Conservation (phyloP, 2,329 filamentous ascomycete genomes). For the Ascomycota sp. region DNA sequence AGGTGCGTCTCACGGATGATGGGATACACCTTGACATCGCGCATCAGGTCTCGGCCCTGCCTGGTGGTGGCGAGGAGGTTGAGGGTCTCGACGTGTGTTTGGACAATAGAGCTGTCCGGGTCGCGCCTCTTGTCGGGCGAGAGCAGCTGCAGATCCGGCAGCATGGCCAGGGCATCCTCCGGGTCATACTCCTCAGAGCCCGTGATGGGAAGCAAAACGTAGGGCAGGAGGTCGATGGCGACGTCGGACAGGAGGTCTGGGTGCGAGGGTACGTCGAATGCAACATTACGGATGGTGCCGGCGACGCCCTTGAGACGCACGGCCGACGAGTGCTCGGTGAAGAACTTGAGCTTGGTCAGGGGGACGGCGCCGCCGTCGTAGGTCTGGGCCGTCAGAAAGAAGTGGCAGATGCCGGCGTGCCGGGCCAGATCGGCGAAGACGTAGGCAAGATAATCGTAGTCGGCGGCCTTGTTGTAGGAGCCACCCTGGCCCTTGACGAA, state of each 20-base stretch:
- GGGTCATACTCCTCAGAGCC: slow-evolving; percentile 75
- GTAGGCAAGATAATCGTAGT: slow-evolving; percentile 87
- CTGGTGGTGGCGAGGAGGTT: slow-evolving; percentile 63
- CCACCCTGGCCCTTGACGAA: slow-evolving; percentile 84
- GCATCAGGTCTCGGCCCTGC: slow-evolving; percentile 53
- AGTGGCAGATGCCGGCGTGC: slow-evolving; percentile 50
- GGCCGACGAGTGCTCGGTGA: slow-evolving; percentile 73
- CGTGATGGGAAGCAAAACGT: slow-evolving; percentile 71
- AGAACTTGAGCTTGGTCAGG: slow-evolving; percentile 78
- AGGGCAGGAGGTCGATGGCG: slow-evolving; percentile 66
- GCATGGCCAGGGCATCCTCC: slow-evolving; percentile 71
- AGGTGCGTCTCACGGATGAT: slow-evolving; percentile 73
- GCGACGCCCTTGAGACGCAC: slow-evolving; percentile 87
- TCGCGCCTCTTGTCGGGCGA: slow-evolving; percentile 82
- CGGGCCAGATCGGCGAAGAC: slow-evolving; percentile 85
- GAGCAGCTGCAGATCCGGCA: slow-evolving; percentile 74
- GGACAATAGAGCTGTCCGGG: slow-evolving; percentile 51
- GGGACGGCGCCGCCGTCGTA: slow-evolving; percentile 80
- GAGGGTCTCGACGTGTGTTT: slow-evolving; percentile 77
- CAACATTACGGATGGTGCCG: slow-evolving; percentile 81
- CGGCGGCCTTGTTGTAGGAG: slow-evolving; percentile 62
- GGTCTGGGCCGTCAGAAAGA: slow-evolving; percentile 52
- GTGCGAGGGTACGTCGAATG: slow-evolving; percentile 64
- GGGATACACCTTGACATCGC: slow-evolving; percentile 67
- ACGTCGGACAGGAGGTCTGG: slow-evolving; percentile 47